Base-by-base conservation (phyloP, 2,329 filamentous ascomycete genomes). In the Phialocephala sp. region DNA sequence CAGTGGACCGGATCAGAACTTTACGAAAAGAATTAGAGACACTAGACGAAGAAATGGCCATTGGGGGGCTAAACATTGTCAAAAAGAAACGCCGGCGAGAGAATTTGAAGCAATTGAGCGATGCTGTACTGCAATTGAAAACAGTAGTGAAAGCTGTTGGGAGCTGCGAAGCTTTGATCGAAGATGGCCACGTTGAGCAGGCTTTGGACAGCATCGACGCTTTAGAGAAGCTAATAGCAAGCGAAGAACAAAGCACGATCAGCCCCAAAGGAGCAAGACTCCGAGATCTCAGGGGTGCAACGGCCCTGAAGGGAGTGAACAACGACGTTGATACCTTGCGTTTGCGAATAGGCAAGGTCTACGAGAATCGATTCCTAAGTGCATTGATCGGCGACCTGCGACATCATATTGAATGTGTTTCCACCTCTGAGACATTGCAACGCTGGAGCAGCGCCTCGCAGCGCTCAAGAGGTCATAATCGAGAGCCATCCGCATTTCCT, bases 21-120 rank as follows among this genome's bases (percentile, higher is more conserved):
- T 77, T 99, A 47, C 85, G 95, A 65, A 87, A 88, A 72, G 94
- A 98, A 74, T 81, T 99, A 0, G 84, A 89, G 65, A 88, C 87
- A 45, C 83, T 99, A 6, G 95, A 99, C 75, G 84, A 91, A 63
- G 93, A 97, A 72, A 92, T 98, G 78, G 94, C 93, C 1, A 81
- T 92, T 2, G 92, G 89, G 36, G 95, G 95, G 0, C 78, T 99
- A 36, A 90, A 95, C 71, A 90, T 97, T 63, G 89, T 97, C 4
- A 90, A 94, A 67, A 89, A 97, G 76, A 88, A 92, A 70, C 87
- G 91, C 60, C 87, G 92, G 61, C 87, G 91, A 72, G 91, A 97
- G 72, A 99, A 99, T 74, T 80, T 98, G 4, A 86, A 89, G 64
- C 91, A 92, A 76, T 82, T 99, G 18, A 90, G 91, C 36, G 88